phyloP scores from a whole-genome alignment of 1,284 basidiomycete species.

The Trichosporon sp. region DNA sequence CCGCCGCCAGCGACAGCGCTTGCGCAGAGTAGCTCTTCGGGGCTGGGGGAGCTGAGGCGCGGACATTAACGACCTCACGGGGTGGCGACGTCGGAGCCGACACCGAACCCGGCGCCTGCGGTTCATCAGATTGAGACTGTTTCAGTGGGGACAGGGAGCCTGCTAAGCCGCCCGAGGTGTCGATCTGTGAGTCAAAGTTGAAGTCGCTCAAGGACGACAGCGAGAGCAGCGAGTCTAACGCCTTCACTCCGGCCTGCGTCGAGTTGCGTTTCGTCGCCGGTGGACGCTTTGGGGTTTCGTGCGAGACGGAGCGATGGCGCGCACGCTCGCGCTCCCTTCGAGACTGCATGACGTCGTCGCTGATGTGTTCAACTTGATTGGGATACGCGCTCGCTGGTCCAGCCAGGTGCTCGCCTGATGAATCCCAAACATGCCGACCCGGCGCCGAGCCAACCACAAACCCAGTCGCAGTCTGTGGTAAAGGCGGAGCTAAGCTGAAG shows the following conservation, averaged over 20 bases:
- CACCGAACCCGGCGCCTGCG: not conserved
- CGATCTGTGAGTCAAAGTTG: conserved; percentile 38
- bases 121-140: not conserved
- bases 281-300: conserved; percentile 12
- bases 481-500: conserved; percentile 1
- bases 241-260: conserved; percentile 7
- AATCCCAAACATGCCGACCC: not conserved
- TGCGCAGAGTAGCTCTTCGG: conserved; percentile 11
- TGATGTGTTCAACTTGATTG: not conserved
- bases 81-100: conserved; percentile 7
- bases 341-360: not conserved
- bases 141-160: not conserved
- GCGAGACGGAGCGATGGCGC: conserved; percentile 20
- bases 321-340: conserved; percentile 5
- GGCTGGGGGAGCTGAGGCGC: conserved; percentile 20
- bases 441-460: not conserved
- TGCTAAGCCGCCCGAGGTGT: conserved; percentile 11
- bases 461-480: not conserved
- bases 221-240: conserved; percentile 17
- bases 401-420: not conserved
- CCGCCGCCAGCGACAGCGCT: conserved; percentile 2
- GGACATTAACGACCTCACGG: conserved; percentile 10
- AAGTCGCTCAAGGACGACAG: conserved; percentile 34
- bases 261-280: not conserved
- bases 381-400: not conserved